Percentiles rank a stretch among this genome's conserved stretches.
Evolutionary conservation across 257 asterid species (phyloP).

Genomic region (Ligustrum vulgare): DNA sequence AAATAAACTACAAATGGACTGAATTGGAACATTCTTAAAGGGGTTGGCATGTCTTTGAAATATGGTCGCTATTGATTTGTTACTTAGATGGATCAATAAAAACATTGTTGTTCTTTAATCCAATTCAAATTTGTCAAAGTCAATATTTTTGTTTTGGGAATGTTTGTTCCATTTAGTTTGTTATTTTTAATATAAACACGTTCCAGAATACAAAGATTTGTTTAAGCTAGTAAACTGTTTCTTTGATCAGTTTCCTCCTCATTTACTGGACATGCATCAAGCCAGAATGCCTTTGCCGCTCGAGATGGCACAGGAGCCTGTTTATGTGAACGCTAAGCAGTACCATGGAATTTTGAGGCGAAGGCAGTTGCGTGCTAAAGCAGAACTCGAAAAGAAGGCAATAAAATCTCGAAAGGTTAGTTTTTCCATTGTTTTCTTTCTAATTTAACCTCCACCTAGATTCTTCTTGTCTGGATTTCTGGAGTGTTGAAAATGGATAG

Average conservation of each 20-base stretch:
- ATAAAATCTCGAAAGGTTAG: slow-evolving; percentile 76
- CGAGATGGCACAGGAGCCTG: slow-evolving; percentile 87
- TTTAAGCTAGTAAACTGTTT: neutral
- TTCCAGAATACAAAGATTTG: neutral
- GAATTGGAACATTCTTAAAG: neutral
- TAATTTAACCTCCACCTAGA: neutral
- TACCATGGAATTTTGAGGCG: slow-evolving; percentile 79
- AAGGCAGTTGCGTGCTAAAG: slow-evolving; percentile 89
- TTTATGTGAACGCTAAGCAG: slow-evolving; percentile 89
- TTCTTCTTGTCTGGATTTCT: neutral
- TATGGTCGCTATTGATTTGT: neutral
- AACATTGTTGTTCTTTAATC: neutral
- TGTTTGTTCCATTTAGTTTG: neutral
- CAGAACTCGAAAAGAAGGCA: slow-evolving; percentile 77
- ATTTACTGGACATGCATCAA: slow-evolving; percentile 55
- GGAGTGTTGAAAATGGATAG: neutral
- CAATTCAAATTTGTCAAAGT: neutral
- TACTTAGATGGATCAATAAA: neutral
- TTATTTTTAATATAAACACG: neutral
- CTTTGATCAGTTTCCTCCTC: slow-evolving; percentile 59
- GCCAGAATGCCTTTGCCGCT: slow-evolving; percentile 82
- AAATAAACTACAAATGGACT: neutral
- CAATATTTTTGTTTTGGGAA: neutral
- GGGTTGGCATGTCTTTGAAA: neutral
- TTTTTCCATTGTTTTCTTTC: slow-evolving; percentile 7